These are phyloP conservation scores for Ophiostoma himal-ulmi DNA, from an alignment of 2,329 filamentous ascomycete species.

Conservation along the genomic window DNA sequence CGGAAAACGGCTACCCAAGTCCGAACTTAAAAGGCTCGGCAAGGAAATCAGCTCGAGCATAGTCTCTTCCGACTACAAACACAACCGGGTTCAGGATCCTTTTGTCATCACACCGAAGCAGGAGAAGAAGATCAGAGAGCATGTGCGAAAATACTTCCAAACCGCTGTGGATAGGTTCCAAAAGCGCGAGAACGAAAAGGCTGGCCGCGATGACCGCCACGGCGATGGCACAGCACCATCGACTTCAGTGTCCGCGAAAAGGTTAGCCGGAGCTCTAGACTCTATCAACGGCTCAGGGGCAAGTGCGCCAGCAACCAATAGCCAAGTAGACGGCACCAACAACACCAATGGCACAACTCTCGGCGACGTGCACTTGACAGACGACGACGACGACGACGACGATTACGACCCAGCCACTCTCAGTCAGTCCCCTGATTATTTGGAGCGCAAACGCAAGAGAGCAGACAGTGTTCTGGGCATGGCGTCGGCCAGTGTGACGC, in stretches of 20 bases:
- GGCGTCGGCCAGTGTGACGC: constrained; percentile 43
- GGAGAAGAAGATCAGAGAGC: constrained; percentile 73
- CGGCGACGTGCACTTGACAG: constrained; percentile 30
- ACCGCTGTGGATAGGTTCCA: constrained; percentile 73
- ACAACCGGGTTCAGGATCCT: constrained; percentile 77
- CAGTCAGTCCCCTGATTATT: constrained; percentile 40
- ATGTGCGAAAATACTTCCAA: constrained; percentile 79
- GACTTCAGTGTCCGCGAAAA: background rate
- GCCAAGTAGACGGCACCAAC: background rate
- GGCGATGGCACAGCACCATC: background rate
- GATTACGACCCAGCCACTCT: background rate
- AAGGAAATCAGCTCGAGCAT: constrained; percentile 78
- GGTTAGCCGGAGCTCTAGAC: background rate
- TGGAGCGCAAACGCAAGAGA: constrained; percentile 61
- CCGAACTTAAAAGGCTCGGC: constrained; percentile 59
- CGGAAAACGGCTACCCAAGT: constrained; percentile 76
- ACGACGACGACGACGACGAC: constrained; percentile 37
- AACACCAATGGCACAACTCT: background rate
- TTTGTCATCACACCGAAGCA: constrained; percentile 69
- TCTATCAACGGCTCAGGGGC: background rate
- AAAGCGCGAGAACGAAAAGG: constrained; percentile 60
- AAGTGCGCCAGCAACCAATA: background rate
- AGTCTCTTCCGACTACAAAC: constrained; percentile 86
- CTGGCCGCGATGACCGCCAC: constrained; percentile 34
- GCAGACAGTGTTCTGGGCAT: constrained; percentile 34